Base-by-base conservation (phyloP, 768 basidiomycete genomes). In the Russula sp. region DNA sequence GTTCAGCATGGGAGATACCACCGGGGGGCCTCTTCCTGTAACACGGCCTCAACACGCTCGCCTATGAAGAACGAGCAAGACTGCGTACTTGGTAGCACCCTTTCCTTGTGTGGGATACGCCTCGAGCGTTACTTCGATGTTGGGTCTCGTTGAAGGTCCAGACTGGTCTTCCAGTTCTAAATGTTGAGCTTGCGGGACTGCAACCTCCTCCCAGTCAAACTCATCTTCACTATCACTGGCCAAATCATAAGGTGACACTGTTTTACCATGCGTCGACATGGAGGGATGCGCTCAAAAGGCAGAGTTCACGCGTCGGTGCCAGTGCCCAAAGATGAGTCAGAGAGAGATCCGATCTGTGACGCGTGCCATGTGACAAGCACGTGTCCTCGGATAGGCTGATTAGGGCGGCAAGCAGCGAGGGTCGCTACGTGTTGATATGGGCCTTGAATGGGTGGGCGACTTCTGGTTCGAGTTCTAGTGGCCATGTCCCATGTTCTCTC, bases 51-150 rank as follows among this genome's bases (percentile, higher is more conserved):
- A 43, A 45, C 53, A 42, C 39, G 22, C 49, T 34, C 42, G 36
- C n/a, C 35, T 20, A 48, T 10, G 35, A 3, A 52, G 52, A 39
- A 42, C 34, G 35, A 43, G 51, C n/a, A 18, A 53, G 34, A 42
- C 29, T 36, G 78, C 80, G 67, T 68, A 86, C 85, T 81, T 84
- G 61, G 74, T 36, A 14, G 69, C 69, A 36, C 73, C 74, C 60
- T 77, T 74, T 59, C 69, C 72, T 42, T 69, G 69, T 67, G 75
- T 77, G 49, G 74, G 72, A 63, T 74, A 75, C 39, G 76, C 68
- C 67, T 82, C 75, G n/a, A 91, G 77, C 0, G 85, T 88, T 59
- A 93, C 87, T 78, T 92, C 88, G 38, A 93, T 78, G 68, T 78
- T 75, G 49, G 76, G 76, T 69, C 75, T 77, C 29, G 61, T 57